Conservation (phyloP, 495 filamentous ascomycete genomes). For the Xylaria scruposa region DNA sequence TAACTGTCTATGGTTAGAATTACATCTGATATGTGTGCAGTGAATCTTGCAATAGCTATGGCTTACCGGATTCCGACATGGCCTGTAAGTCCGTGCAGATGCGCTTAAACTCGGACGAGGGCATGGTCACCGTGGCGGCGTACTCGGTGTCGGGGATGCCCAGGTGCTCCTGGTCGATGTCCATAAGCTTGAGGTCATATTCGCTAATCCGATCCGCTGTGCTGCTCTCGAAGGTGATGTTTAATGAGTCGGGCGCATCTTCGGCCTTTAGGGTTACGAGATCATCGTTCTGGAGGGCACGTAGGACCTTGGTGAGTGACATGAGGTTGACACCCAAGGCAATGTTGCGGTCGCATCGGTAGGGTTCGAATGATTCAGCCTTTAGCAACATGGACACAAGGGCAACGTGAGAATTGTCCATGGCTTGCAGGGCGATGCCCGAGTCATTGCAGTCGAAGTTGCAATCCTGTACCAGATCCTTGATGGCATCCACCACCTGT, state of each 20-base stretch:
- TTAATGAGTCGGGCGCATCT: slow-evolving; percentile 92
- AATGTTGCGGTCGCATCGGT: slow-evolving; percentile 98
- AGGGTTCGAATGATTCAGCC: slow-evolving; percentile 93
- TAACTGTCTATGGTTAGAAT: slow-evolving; percentile 60
- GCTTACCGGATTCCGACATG: slow-evolving; percentile 90
- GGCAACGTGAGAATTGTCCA: slow-evolving; percentile 99
- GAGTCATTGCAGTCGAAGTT: slow-evolving; percentile 99
- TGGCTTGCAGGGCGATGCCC: slow-evolving; percentile 96
- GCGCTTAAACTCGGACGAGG: slow-evolving; percentile 86
- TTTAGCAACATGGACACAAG: slow-evolving; percentile 99
- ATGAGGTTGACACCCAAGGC: slow-evolving; percentile 96
- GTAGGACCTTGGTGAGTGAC: slow-evolving; percentile 96
- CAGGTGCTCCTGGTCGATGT: slow-evolving; percentile 99
- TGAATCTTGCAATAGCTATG: background rate
- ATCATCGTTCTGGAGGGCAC: slow-evolving; percentile 92
- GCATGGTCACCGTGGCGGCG: slow-evolving; percentile 88
- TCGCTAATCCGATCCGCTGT: slow-evolving; percentile 92
- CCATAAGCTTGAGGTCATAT: slow-evolving; percentile 99
- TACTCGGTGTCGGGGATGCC: slow-evolving; percentile 99
- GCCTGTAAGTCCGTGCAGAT: slow-evolving; percentile 91
- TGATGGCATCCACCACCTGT: slow-evolving; percentile 97
- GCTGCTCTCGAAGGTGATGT: slow-evolving; percentile 92
- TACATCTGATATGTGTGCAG: background rate
- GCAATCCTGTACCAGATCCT: slow-evolving; percentile 98
- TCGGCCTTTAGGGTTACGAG: slow-evolving; percentile 96